A percentile compares a stretch with the other conserved stretches of the same genome.
phyloP scores from a whole-genome alignment of 352 stramenopile genomes.

The Pilasporangium apinafurcum region DNA sequence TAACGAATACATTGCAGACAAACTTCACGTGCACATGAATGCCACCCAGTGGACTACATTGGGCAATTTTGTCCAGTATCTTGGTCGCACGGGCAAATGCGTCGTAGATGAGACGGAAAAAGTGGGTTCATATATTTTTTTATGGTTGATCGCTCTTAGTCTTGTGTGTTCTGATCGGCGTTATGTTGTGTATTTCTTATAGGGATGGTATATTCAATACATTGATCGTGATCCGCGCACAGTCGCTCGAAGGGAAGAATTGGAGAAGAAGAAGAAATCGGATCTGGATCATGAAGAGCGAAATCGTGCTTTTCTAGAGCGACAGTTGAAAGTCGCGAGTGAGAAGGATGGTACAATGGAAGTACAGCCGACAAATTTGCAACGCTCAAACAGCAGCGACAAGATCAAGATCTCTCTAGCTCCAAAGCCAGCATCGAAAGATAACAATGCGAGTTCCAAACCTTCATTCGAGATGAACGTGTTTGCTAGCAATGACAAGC shows the following conservation, averaged over 20 bases:
- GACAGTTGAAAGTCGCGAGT: slow-evolving; percentile 64
- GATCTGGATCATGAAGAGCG: slow-evolving; percentile 89
- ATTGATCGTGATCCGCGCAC: slow-evolving; percentile 92
- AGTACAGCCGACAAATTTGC: slow-evolving; percentile 51
- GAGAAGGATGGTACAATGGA: slow-evolving; percentile 19
- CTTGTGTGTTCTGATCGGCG: background rate
- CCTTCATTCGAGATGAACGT: slow-evolving; percentile 4
- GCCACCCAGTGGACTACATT: slow-evolving; percentile 97
- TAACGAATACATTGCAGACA: slow-evolving; percentile 99
- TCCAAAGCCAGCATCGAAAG: slow-evolving; percentile 16
- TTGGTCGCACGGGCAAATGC: slow-evolving; percentile 96
- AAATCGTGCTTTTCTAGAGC: slow-evolving; percentile 67
- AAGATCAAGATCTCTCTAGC: slow-evolving; percentile 36
- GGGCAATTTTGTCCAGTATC: slow-evolving; percentile 97
- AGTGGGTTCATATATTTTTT: slow-evolving; percentile 4
- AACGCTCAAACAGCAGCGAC: slow-evolving; percentile 31
- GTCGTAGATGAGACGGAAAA: slow-evolving; percentile 98
- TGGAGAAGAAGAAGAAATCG: slow-evolving; percentile 83
- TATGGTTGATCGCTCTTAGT: background rate
- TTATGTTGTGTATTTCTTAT: background rate
- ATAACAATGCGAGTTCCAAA: slow-evolving; percentile 7
- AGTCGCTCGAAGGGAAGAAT: slow-evolving; percentile 84
- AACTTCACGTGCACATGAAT: slow-evolving; percentile 99
- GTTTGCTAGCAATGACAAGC: slow-evolving; percentile 2
- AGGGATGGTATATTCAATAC: slow-evolving; percentile 96